A percentile compares a stretch with the other conserved stretches of the same genome.
Evolutionary conservation across 768 basidiomycete species (phyloP).

Genomic region (Lactifluus hygrophoroides): DNA sequence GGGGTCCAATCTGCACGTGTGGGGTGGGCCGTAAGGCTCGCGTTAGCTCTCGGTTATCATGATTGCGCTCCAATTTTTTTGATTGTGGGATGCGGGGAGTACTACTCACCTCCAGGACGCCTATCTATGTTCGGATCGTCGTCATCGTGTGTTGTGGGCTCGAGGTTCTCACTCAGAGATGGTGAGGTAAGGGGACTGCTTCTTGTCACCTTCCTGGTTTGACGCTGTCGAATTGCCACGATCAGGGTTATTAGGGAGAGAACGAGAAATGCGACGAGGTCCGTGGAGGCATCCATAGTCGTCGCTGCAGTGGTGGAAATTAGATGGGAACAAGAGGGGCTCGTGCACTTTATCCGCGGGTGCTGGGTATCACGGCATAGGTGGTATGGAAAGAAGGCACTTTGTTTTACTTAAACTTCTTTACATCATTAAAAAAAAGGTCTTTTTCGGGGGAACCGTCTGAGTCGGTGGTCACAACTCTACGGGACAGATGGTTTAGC

Average conservation of each 20-base stretch:
- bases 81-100: background rate
- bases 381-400: background rate
- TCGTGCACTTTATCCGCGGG: background rate
- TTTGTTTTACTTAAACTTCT: background rate
- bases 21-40: background rate
- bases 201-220: background rate
- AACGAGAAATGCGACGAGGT: background rate
- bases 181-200: background rate
- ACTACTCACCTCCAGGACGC: conserved; percentile 22
- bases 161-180: background rate
- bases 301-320: background rate
- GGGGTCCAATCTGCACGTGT: conserved; percentile 42
- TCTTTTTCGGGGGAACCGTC: too few species aligned
- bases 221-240: background rate
- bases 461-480: background rate
- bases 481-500: too few species aligned
- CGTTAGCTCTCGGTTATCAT: background rate
- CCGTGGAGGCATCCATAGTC: background rate
- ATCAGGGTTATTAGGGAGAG: background rate
- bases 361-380: background rate
- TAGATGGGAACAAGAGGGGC: background rate
- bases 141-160: background rate
- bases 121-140: conserved; percentile 21
- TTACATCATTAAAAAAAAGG: background rate
- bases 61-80: background rate